Base-by-base conservation (phyloP, 2,329 filamentous ascomycete genomes). In the Camptophora hylomeconis region DNA sequence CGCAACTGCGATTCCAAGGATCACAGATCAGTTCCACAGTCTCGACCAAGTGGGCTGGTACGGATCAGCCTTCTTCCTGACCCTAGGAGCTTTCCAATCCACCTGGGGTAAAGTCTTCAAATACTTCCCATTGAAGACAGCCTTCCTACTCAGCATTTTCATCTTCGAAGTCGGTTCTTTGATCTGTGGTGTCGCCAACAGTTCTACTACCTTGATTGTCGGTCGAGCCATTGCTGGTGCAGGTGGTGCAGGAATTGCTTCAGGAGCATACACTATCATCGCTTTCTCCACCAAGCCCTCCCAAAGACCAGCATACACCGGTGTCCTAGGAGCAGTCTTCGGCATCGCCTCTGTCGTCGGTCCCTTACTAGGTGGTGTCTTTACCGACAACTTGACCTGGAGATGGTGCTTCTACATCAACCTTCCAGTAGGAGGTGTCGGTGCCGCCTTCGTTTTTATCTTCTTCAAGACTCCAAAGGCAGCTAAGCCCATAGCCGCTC, bases 261-360 rank as follows among this genome's bases (percentile, higher is more conserved):
- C 40, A 5, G 55, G 54, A 6, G 38, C 30, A 6, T 57, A 65
- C 23, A 48, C 65, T 15, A 66, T 68, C 36, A 49, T 68, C 11
- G 53, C 59, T 4, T 54, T 54, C 31, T 56, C 54, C 7, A 58
- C 65, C 1, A 56, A 61, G 7, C 50, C 66, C 7, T 44, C 45
- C 16, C 52, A 58, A 33, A 55, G 65, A 17, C 63, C 65, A 2
- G 53, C 56, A 0, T 67, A 65, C 38, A 63, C 57, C 7, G 49
- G 47, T 10, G 7, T 48, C 20, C 34, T 49, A 17, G 46, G 47
- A 7, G 41, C 41, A 10, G 32, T 40, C 1, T 51, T 45, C 28
- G 47, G 46, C 15, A 27, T 46, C 10, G 46, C 47, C 10, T 42
- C 40, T 18, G 45, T 51, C 13, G 36, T 46, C 4, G 49, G 50